A percentile compares a stretch with the other conserved stretches of the same genome.
phyloP scores from a whole-genome alignment of 306 rosid species.

The Cucumis melo region DNA sequence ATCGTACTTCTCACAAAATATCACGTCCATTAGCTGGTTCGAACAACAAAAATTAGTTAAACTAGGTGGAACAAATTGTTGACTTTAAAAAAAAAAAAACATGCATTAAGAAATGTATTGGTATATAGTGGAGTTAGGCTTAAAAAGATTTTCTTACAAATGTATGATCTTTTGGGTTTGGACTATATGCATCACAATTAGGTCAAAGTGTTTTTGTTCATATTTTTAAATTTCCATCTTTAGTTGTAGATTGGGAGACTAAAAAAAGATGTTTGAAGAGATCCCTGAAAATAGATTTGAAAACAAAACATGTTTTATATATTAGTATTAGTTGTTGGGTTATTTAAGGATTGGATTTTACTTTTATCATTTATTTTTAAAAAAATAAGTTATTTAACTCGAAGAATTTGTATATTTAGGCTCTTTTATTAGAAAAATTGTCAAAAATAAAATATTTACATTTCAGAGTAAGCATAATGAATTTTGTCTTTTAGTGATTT shows the following conservation, averaged over 20 bases:
- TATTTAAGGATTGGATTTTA: too few species aligned
- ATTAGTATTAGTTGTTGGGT: not conserved
- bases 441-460: too few species aligned
- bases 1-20: too few species aligned
- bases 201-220: not conserved
- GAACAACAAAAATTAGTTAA: not conserved
- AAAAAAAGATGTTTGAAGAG: not conserved
- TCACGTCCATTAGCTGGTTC: too few species aligned
- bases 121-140: not conserved
- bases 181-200: not conserved
- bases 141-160: not conserved
- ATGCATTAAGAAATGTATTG: not conserved
- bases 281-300: not conserved
- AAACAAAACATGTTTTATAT: not conserved
- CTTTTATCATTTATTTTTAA: too few species aligned
- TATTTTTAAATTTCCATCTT: not conserved
- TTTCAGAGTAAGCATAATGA: too few species aligned
- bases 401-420: not conserved
- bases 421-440: too few species aligned
- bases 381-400: too few species aligned
- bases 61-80: not conserved
- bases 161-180: not conserved
- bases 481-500: too few species aligned
- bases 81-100: not conserved
- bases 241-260: not conserved